Evolutionary conservation across 805 yeast genomes (phyloP), one percentile per base, ranked within the genome.

Genomic region (Naumovozyma castellii): DNA sequence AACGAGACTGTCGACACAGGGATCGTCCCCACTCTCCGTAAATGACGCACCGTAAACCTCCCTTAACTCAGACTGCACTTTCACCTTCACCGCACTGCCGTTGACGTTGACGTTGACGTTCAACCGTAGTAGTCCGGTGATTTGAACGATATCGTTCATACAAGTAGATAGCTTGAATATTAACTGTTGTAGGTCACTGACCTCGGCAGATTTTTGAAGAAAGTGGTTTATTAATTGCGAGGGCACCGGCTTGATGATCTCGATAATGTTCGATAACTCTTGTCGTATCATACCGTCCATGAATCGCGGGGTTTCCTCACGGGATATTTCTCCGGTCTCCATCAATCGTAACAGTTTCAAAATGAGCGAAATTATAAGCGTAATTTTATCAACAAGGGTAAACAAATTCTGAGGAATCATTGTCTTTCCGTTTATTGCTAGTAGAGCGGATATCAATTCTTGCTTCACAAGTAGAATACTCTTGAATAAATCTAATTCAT

Each of bases 281-380:
- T 44, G 45, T 25, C 47, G 38, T 18, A 52, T 47, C 14, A 50
- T 18, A 14, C 47, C 43, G 29, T 48, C 36, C 39, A 41, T 50
- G 34, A 54, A 54, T 12, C 17, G 16, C n/a, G 19, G n/a, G 80
- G 57, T 66, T 73, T 25, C 69, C 63, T 16, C 75, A 8, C 12
- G 8, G 28, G 28, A 8, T 8, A 22, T 22, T 8, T 8, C 12
- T 8, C 12, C 28, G 12, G 10, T 12, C 12, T 22, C 28, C 8
- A 8, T 8, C 8, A 22, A 8, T 22, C 12, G 28, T 22, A 22
- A 22, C 12, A 22, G 8, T 22, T 22, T 22, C 8, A 22, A 8
- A 22, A 22, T 22, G 8, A 8, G 28, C 8, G 28, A 22, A 22
- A 22, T 22, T 22, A 22, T 22, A 8, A 12, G 12, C 8, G 10